These are phyloP conservation scores for Penicillium nucicola DNA, from an alignment of 495 filamentous ascomycete genomes.

Conservation along the genomic window DNA sequence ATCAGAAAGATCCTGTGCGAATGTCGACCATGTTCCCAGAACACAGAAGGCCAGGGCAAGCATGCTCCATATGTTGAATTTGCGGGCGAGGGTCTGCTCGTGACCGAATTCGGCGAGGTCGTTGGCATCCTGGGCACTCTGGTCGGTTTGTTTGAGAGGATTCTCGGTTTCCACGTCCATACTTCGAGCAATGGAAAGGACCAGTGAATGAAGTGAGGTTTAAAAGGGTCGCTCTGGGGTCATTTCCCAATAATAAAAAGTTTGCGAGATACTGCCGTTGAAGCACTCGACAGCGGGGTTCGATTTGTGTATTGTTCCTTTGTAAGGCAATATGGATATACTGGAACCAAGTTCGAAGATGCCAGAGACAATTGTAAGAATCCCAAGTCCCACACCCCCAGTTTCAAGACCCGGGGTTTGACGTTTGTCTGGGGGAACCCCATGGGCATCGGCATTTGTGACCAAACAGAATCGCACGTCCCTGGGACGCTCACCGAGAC, in stretches of 20 bases:
- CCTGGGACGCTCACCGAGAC: constrained; percentile 8
- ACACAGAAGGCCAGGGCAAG: constrained; percentile 43
- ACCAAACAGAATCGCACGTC: constrained; percentile 5
- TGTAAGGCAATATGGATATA: not conserved
- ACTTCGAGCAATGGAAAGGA: not conserved
- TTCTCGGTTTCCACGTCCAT: constrained; percentile 35
- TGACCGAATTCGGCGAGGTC: constrained; percentile 51
- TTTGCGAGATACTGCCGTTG: not conserved
- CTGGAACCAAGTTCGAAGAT: not conserved
- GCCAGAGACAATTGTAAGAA: not conserved
- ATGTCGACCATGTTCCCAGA: constrained; percentile 45
- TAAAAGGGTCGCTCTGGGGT: not conserved
- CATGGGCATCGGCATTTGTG: constrained; percentile 15
- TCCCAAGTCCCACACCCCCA: not conserved
- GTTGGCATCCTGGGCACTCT: constrained; percentile 42
- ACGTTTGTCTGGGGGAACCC: constrained; percentile 16
- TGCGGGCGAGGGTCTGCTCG: constrained; percentile 44
- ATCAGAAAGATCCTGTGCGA: constrained; percentile 41
- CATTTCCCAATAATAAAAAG: constrained; percentile 11
- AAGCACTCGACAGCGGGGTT: not conserved
- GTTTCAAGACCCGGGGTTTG: constrained; percentile 13
- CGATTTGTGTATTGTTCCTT: not conserved
- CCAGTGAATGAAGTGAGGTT: not conserved
- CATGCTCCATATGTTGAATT: constrained; percentile 49
- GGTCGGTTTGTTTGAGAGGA: constrained; percentile 31